These are phyloP conservation scores for Lippia alba DNA, from an alignment of 305 asterid genomes.

Conservation along the genomic window DNA sequence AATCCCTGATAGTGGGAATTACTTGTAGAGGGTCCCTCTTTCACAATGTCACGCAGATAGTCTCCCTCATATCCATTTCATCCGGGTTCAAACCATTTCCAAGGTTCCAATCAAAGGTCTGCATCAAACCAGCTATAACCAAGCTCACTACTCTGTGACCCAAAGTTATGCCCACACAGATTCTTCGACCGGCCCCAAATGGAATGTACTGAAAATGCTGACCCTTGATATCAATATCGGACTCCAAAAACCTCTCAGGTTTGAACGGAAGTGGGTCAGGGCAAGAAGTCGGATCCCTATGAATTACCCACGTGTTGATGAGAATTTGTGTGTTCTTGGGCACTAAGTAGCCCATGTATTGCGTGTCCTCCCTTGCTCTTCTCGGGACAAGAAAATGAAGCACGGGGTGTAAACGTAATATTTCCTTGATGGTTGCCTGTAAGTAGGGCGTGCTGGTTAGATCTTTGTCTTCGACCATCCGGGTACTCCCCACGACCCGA, in stretches of 20 bases:
- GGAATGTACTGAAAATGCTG: slow-evolving; percentile 21
- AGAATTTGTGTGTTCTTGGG: slow-evolving; percentile 25
- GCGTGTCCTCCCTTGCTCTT: slow-evolving; percentile 14
- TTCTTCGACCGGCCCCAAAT: slow-evolving; percentile 21
- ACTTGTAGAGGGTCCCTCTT: slow-evolving; percentile 33
- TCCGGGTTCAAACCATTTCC: slow-evolving; percentile 5
- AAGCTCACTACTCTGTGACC: slow-evolving; percentile 20
- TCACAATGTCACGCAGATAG: slow-evolving; percentile 32
- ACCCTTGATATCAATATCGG: slow-evolving; percentile 23
- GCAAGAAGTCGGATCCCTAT: slow-evolving; percentile 28
- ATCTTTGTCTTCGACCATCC: slow-evolving; percentile 12
- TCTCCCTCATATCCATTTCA: slow-evolving; percentile 27
- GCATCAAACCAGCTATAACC: neutral
- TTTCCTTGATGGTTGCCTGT: slow-evolving; percentile 19
- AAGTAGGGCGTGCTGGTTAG: slow-evolving; percentile 1
- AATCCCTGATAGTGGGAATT: slow-evolving; percentile 21
- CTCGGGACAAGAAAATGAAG: slow-evolving; percentile 9
- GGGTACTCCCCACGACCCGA: slow-evolving; percentile 18
- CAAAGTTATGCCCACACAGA: slow-evolving; percentile 8
- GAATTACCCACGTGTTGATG: slow-evolving; percentile 36
- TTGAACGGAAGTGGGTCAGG: slow-evolving; percentile 31
- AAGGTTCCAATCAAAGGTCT: slow-evolving; percentile 18
- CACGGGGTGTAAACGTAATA: slow-evolving; percentile 1
- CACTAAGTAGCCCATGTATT: slow-evolving; percentile 21
- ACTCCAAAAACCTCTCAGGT: slow-evolving; percentile 39